Base-by-base conservation (phyloP, 176 grass and related monocot species). In the Musa acuminata region DNA sequence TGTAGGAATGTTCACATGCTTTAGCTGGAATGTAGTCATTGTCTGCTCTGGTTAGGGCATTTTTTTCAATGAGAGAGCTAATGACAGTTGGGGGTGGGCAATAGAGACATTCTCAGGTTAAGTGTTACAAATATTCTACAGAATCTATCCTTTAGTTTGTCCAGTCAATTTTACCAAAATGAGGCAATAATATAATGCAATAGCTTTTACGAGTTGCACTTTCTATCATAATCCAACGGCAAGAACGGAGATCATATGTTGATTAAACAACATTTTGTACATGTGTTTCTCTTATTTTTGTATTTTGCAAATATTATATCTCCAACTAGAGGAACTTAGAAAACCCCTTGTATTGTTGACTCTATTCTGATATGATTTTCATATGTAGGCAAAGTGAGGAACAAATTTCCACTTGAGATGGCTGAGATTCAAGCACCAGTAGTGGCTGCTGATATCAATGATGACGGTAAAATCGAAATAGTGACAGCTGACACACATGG, bases 401-500 rank as follows among this genome's bases (percentile, higher is more conserved):
- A 85, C 70, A 94, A 91, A 74, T 98, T 98, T 73, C 90, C 95
- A 13, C 80, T 93, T 77, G 87, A 93, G 90, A 93, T 98, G 94
- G 94, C 90, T 66, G 90, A 93, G 75, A 89, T 98, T 60, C 90
- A 98, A 77, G 90, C 84, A 73, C 86, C 90, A 79, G 86, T 91
- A 51, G 80, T 98, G 69, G 94, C 90, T 7, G 90, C 90, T 24
- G 90, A 98, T 85, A 89, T 93, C 75, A 93, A 98, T 24, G 94
- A 98, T 90, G 94, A 93, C 85, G 94, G 94, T 9, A 93, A 98
- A 87, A 80, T 98, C 2, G 90, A 91, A 82, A 93, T 98, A 85
- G 82, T 93, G 60, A 98, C 95, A 62, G 79, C 84, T 35, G 88
- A 98, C 79, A 84, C 83, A 72, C 95, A 98, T 80, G 95, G 95